Evolutionary conservation across 164 flowering plant species (phyloP).

Genomic region (Magnolia kwangsiensis): DNA sequence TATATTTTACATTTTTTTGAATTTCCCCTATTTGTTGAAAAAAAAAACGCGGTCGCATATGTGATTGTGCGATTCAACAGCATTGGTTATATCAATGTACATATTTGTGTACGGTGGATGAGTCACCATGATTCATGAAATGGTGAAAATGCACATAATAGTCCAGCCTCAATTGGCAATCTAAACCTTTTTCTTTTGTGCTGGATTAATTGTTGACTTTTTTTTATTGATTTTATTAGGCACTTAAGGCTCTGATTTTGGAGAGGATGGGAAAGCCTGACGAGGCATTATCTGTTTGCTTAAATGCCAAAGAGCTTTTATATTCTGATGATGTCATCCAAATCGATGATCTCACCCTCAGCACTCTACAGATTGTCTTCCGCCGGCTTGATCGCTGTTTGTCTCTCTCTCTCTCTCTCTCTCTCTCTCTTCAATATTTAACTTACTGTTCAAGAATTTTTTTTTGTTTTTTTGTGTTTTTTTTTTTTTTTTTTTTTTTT

Average conservation of each 20-base stretch:
- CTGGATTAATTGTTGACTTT: background rate
- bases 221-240: constrained; percentile 27
- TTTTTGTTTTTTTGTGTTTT: too few relatives aligned
- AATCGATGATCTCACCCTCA: constrained; percentile 83
- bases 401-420: constrained; percentile 16
- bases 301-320: constrained; percentile 66
- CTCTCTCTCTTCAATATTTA: background rate
- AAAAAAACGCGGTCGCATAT: too few relatives aligned
- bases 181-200: background rate
- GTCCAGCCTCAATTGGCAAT: background rate
- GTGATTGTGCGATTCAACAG: too few relatives aligned
- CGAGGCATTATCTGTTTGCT: constrained; percentile 69
- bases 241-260: constrained; percentile 75
- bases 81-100: too few relatives aligned
- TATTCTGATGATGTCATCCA: constrained; percentile 36
- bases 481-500: background rate
- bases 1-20: too few relatives aligned
- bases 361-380: constrained; percentile 86
- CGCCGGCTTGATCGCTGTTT: constrained; percentile 82
- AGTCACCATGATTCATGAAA: background rate
- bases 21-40: too few relatives aligned
- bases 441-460: background rate
- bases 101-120: background rate
- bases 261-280: constrained; percentile 89
- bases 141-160: background rate